Conservation (phyloP, 225 moss, liverwort and hornwort species). For the Thuidium tamariscinum region DNA sequence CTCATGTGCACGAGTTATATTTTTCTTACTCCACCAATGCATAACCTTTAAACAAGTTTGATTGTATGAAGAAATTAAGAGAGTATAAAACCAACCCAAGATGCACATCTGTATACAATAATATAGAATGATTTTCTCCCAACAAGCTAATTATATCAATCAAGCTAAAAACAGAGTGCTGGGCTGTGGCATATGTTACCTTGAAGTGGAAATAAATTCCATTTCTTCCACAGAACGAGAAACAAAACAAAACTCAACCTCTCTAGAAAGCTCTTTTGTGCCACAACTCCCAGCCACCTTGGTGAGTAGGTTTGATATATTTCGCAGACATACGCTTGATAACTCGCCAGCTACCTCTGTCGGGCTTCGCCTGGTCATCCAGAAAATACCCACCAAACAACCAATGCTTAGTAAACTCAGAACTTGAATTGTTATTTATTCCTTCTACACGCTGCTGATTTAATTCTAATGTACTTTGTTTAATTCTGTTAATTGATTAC, state of each 20-base stretch:
- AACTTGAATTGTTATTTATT: not conserved
- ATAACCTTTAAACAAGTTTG: not conserved
- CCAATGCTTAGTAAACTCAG: not conserved
- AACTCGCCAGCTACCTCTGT: not conserved
- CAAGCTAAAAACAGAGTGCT: not conserved
- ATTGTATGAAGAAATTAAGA: not conserved
- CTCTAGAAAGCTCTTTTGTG: not conserved
- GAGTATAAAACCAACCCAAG: not conserved
- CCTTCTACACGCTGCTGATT: not conserved
- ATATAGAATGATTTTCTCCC: not conserved
- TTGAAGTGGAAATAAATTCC: not conserved
- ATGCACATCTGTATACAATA: not conserved
- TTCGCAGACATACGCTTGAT: not conserved
- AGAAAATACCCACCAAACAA: not conserved
- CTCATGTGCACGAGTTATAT: not conserved
- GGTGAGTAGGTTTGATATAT: not conserved
- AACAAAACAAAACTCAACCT: not conserved
- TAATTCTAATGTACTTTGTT: not conserved
- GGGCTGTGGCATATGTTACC: no score
- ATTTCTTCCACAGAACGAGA: not conserved
- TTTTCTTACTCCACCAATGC: not conserved
- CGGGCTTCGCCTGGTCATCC: not conserved
- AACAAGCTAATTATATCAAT: not conserved
- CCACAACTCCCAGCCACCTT: constrained; percentile 1
- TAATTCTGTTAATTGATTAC: not conserved